These are phyloP conservation scores for Saprolegnia parasitica DNA, from an alignment of 352 stramenopile species.

Conservation along the genomic window DNA sequence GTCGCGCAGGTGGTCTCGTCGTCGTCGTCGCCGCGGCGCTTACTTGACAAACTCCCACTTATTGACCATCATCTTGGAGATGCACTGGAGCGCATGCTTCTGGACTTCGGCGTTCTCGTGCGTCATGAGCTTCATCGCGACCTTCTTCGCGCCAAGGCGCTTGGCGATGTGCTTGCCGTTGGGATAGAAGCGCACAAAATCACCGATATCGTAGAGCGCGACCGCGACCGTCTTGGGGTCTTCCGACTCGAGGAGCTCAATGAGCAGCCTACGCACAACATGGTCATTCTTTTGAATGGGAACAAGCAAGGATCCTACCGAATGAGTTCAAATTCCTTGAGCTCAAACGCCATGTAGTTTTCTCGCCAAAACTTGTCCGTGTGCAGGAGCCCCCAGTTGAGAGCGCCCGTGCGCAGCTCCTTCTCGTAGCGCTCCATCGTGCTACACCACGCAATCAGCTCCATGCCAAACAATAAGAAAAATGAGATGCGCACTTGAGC, in stretches of 20 bases:
- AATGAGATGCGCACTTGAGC: slow-evolving; percentile 79
- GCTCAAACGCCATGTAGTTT: slow-evolving; percentile 96
- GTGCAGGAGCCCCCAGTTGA: slow-evolving; percentile 96
- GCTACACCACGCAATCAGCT: slow-evolving; percentile 35
- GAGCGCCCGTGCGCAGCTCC: slow-evolving; percentile 90
- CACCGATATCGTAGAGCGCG: slow-evolving; percentile 95
- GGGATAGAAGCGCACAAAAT: slow-evolving; percentile 97
- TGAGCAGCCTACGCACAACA: slow-evolving; percentile 73
- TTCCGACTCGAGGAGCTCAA: slow-evolving; percentile 88
- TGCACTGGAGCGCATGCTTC: slow-evolving; percentile 96
- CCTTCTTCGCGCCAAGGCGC: slow-evolving; percentile 93
- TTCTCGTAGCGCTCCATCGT: slow-evolving; percentile 96
- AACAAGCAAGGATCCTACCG: slow-evolving; percentile 35
- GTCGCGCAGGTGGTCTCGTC: too few relatives aligned
- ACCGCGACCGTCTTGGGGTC: slow-evolving; percentile 93
- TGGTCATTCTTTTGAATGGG: not conserved
- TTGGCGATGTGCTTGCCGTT: slow-evolving; percentile 96
- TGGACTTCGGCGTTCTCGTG: slow-evolving; percentile 96
- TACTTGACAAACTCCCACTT: slow-evolving; percentile 96
- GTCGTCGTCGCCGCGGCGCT: not conserved
- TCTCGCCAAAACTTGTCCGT: slow-evolving; percentile 99
- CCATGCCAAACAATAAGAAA: not conserved
- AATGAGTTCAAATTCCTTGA: slow-evolving; percentile 93
- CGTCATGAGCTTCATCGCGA: slow-evolving; percentile 97
- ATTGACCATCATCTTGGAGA: slow-evolving; percentile 99